Evolutionary conservation across 2,329 filamentous ascomycete genomes (phyloP).

Genomic region (Verticillium alfalfae): DNA sequence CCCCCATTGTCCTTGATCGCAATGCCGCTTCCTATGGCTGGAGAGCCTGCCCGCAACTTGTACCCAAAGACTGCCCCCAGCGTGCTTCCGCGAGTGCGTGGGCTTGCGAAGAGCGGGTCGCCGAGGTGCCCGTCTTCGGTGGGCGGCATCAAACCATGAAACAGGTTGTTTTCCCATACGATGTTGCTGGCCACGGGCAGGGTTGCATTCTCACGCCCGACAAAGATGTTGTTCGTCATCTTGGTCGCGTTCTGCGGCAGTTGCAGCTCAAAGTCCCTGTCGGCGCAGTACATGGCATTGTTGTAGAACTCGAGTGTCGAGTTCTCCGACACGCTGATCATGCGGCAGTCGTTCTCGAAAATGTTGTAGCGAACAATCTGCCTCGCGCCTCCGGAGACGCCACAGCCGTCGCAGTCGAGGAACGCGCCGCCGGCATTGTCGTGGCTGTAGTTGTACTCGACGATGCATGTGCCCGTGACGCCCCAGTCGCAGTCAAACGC

Average conservation of each 20-base stretch:
- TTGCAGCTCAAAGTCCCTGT: constrained; percentile 13
- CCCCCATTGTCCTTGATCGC: constrained; percentile 13
- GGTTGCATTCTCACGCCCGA: constrained; percentile 13
- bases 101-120: constrained; percentile 10
- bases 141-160: constrained; percentile 11
- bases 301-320: constrained; percentile 17
- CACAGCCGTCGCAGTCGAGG: constrained; percentile 18
- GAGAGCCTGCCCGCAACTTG: constrained; percentile 9
- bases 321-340: constrained; percentile 14
- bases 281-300: constrained; percentile 17
- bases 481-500: constrained; percentile 20
- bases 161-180: constrained; percentile 15
- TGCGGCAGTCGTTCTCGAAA: constrained; percentile 18
- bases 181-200: constrained; percentile 11
- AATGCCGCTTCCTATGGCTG: constrained; percentile 10
- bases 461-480: constrained; percentile 16
- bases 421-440: constrained; percentile 19
- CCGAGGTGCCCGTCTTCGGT: constrained; percentile 11
- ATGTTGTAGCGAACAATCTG: constrained; percentile 19
- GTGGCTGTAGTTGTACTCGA: constrained; percentile 19
- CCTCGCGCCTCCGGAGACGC: constrained; percentile 14
- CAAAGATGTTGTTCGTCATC: constrained; percentile 18
- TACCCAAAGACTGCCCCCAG: constrained; percentile 12
- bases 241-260: constrained; percentile 10
- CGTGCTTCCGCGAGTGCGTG: constrained; percentile 3